Percentiles rank a stretch among this genome's conserved stretches.
phyloP scores from a whole-genome alignment of 106 monocot genomes.

The Phalaenopsis aphrodite region DNA sequence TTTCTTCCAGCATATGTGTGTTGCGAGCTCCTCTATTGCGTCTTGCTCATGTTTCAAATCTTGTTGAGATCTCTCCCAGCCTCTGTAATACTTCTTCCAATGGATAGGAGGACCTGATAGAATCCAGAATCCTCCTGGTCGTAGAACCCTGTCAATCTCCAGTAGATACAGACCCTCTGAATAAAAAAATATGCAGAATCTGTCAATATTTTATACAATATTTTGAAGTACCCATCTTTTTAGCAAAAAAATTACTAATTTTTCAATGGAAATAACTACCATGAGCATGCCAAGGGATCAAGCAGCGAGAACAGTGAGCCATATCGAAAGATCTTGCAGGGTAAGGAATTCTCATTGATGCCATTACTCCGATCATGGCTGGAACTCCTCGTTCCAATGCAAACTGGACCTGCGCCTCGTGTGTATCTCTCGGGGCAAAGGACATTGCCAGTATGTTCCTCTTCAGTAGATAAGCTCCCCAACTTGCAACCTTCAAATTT shows the following conservation, averaged over 20 bases:
- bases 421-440: conserved; percentile 57
- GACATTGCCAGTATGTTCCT: conserved; percentile 56
- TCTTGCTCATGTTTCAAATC: conserved; percentile 56
- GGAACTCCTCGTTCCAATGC: conserved; percentile 64
- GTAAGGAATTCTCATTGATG: conserved; percentile 41
- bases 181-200: too few species aligned
- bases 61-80: conserved; percentile 47
- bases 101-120: conserved; percentile 58
- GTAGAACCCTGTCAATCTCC: conserved; percentile 48
- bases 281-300: conserved; percentile 37
- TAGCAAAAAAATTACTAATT: background rate
- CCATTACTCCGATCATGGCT: conserved; percentile 54
- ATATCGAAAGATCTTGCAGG: conserved; percentile 52
- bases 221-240: too few species aligned
- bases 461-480: conserved; percentile 53
- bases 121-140: conserved; percentile 58
- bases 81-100: conserved; percentile 45
- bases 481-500: conserved; percentile 37
- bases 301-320: conserved; percentile 52
- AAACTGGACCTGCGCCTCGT: conserved; percentile 61
- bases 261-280: conserved; percentile 13
- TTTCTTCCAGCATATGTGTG: conserved; percentile 49
- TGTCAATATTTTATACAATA: too few species aligned
- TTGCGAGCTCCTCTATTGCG: conserved; percentile 35
- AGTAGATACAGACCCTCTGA: conserved; percentile 47